Evolutionary conservation across 2,329 filamentous ascomycete genomes (phyloP).

Genomic region (Cytospora piceicola): DNA sequence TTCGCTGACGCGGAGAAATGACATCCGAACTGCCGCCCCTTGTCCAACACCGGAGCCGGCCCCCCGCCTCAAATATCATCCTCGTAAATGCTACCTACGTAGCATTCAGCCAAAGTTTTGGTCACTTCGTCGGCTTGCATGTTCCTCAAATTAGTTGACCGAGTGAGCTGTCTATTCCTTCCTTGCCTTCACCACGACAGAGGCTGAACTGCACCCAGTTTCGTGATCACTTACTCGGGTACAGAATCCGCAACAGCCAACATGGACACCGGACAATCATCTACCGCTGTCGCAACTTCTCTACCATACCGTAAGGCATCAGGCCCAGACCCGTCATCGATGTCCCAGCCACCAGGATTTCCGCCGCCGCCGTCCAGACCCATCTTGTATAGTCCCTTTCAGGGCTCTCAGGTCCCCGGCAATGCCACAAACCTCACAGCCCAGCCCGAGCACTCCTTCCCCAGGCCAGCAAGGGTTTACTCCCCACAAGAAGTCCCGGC

Average conservation of each 20-base stretch:
- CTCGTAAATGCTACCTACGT: neutral
- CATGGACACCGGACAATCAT: constrained; percentile 12
- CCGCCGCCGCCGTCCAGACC: neutral
- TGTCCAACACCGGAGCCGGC: neutral
- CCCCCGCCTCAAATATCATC: neutral
- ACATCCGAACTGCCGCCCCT: neutral
- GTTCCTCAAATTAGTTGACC: neutral
- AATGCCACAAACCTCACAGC: neutral
- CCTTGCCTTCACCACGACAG: neutral
- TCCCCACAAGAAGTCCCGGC: constrained; percentile 32
- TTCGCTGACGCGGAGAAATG: neutral
- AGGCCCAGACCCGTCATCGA: neutral
- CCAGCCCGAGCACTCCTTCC: neutral
- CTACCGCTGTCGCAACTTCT: neutral
- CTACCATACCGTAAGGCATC: constrained; percentile 9
- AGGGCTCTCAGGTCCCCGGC: neutral
- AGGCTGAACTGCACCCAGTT: neutral
- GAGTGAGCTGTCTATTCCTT: no score
- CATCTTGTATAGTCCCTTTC: constrained; percentile 12
- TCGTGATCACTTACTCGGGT: neutral
- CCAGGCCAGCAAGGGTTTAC: constrained; percentile 27
- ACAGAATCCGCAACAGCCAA: no score
- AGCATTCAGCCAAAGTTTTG: neutral
- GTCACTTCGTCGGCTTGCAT: neutral
- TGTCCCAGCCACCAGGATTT: neutral